phyloP scores from a whole-genome alignment of 2,329 filamentous ascomycete species.

The Aspergillus glaucus region DNA sequence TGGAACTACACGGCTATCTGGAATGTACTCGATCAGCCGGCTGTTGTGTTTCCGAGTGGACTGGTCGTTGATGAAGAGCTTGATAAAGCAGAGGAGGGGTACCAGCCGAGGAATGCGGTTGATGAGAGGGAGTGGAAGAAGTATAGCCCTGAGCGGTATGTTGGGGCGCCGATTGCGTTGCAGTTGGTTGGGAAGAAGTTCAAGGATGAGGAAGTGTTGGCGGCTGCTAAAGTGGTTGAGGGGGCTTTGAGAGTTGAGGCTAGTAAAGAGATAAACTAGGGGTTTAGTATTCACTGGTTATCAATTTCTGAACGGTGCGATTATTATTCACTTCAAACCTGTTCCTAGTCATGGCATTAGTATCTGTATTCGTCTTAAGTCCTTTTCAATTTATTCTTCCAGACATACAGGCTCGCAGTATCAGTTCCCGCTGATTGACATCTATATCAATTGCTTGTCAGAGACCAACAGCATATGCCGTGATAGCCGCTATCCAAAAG shows the following conservation, averaged over 20 bases:
- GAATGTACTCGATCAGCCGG: conserved; percentile 58
- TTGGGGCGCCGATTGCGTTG: conserved; percentile 44
- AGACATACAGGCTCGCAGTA: too few relatives aligned
- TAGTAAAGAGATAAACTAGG: too few relatives aligned
- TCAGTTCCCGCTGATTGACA: too few relatives aligned
- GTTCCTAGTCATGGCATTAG: too few relatives aligned
- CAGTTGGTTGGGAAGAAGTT: conserved; percentile 47
- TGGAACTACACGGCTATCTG: conserved; percentile 54
- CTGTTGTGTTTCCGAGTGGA: conserved; percentile 43
- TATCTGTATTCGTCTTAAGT: too few relatives aligned
- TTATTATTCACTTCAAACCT: too few relatives aligned
- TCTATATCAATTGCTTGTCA: too few relatives aligned
- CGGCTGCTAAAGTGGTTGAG: conserved; percentile 23
- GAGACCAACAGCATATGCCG: too few relatives aligned
- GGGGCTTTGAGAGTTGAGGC: conserved; percentile 5
- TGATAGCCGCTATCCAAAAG: too few relatives aligned
- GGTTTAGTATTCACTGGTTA: too few relatives aligned
- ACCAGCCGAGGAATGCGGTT: conserved; percentile 17
- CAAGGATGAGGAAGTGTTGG: conserved; percentile 48
- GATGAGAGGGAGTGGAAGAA: conserved; percentile 29
- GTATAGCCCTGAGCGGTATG: conserved; percentile 27
- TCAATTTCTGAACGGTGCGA: too few relatives aligned
- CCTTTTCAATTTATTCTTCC: too few relatives aligned
- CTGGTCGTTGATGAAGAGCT: conserved; percentile 20
- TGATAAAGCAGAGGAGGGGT: conserved; percentile 17